Conservation (phyloP, 768 basidiomycete genomes). For the Psilocybe cyanescens region DNA sequence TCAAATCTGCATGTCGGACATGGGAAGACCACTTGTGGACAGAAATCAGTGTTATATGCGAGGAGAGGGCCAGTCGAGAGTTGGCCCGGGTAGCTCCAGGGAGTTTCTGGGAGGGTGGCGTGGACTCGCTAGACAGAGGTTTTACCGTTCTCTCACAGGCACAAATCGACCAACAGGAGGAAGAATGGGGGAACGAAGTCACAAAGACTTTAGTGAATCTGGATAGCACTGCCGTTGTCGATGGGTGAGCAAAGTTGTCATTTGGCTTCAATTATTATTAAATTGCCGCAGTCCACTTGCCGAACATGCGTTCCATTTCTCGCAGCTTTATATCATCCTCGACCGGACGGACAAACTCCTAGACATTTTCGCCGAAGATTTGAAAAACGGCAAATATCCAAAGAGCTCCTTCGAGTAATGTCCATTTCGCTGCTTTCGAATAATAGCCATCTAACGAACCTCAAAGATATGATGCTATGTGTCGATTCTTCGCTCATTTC, state of each 20-base stretch:
- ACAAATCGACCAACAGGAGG: conserved; percentile 46
- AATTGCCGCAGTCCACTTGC: conserved; percentile 50
- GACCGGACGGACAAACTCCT: conserved; percentile 70
- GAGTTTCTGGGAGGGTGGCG: conserved; percentile 81
- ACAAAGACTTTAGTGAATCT: conserved; percentile 58
- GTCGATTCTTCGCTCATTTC: conserved; percentile 92
- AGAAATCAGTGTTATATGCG: conserved; percentile 77
- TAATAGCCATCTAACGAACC: not conserved
- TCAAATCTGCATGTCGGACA: conserved; percentile 77
- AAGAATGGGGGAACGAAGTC: conserved; percentile 73
- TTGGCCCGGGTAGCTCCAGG: conserved; percentile 64
- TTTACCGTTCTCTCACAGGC: conserved; percentile 27
- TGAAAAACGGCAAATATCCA: conserved; percentile 55
- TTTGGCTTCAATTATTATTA: not conserved
- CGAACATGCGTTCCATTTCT: conserved; percentile 79
- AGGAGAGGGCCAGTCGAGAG: conserved; percentile 76
- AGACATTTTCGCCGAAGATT: conserved; percentile 63
- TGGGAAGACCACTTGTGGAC: conserved; percentile 99
- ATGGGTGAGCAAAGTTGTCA: conserved; percentile 53
- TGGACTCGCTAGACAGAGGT: conserved; percentile 46
- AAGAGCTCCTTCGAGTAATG: conserved; percentile 56
- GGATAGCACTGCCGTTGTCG: conserved; percentile 58
- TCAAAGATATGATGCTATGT: conserved; percentile 67
- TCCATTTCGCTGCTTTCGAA: not conserved
- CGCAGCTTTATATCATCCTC: conserved; percentile 80